A percentile compares a stretch with the other conserved stretches of the same genome.
phyloP scores from a whole-genome alignment of 495 filamentous ascomycete species.

The Podospora tetraspora region DNA sequence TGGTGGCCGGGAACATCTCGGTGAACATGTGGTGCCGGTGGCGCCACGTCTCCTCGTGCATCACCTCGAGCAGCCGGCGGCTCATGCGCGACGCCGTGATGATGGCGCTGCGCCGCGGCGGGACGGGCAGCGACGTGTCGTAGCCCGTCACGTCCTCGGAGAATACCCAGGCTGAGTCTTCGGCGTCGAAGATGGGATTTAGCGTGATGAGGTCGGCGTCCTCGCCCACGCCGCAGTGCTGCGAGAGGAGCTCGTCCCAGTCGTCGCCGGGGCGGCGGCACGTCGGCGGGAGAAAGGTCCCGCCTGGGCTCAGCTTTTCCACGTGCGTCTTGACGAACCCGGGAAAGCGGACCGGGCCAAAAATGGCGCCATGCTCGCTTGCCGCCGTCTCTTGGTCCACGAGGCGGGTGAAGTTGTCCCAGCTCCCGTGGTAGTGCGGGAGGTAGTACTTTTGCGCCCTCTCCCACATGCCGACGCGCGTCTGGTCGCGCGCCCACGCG shows the following conservation, averaged over 20 bases:
- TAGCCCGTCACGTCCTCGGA: conserved; percentile 84
- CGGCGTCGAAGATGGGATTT: conserved; percentile 88
- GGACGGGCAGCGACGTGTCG: conserved; percentile 53
- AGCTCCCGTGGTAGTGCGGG: conserved; percentile 75
- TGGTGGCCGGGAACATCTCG: conserved; percentile 87
- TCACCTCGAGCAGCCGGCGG: conserved; percentile 69
- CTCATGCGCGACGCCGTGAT: conserved; percentile 78
- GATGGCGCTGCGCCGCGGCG: conserved; percentile 79
- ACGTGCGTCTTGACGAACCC: conserved; percentile 53
- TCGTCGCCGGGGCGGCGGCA: conserved; percentile 32
- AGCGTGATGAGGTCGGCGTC: conserved; percentile 92
- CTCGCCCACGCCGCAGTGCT: conserved; percentile 75
- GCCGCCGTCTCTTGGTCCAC: conserved; percentile 42
- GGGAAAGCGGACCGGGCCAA: conserved; percentile 68
- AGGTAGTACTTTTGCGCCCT: conserved; percentile 86
- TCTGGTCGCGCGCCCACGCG: conserved; percentile 71
- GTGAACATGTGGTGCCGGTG: conserved; percentile 82
- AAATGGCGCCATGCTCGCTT: conserved; percentile 61
- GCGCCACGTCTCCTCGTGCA: conserved; percentile 82
- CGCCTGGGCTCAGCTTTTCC: conserved; percentile 50
- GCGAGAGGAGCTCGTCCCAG: conserved; percentile 21
- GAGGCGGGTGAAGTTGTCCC: conserved; percentile 71
- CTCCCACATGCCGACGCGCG: conserved; percentile 85
- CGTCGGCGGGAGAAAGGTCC: conserved; percentile 50
- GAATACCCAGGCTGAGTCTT: conserved; percentile 82